Conservation (phyloP, 306 rosid genomes). For the Abrus pulchellus region DNA sequence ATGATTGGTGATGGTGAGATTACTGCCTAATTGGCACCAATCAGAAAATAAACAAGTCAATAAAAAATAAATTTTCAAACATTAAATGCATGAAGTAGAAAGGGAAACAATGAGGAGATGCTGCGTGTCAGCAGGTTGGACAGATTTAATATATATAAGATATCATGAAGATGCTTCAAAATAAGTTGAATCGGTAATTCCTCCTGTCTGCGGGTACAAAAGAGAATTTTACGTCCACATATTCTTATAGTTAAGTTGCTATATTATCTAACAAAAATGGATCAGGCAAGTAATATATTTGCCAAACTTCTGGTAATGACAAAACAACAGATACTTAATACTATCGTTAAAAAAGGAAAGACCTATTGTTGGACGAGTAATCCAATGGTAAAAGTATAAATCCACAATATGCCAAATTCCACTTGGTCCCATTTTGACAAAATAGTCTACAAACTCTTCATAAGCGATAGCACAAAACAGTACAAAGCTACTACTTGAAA, state of each 20-base stretch:
- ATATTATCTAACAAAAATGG: constrained; percentile 8
- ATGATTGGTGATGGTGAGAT: neutral
- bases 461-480: neutral
- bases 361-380: neutral
- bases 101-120: neutral
- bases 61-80: neutral
- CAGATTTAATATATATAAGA: neutral
- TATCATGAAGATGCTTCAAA: constrained; percentile 18
- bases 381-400: constrained; percentile 11
- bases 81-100: neutral
- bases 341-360: neutral
- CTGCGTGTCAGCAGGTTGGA: neutral
- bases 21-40: constrained; percentile 5
- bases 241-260: neutral
- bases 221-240: neutral
- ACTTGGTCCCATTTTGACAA: constrained; percentile 1
- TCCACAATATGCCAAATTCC: constrained; percentile 16
- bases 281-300: neutral
- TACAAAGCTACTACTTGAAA: constrained; percentile 23
- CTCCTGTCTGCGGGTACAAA: constrained; percentile 28
- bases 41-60: neutral
- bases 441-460: neutral
- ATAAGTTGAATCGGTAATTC: constrained; percentile 22
- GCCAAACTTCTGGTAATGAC: constrained; percentile 2
- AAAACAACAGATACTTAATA: too few relatives aligned